These are phyloP conservation scores for Larix sibirica DNA, from an alignment of 83 land plant species.

Conservation along the genomic window DNA sequence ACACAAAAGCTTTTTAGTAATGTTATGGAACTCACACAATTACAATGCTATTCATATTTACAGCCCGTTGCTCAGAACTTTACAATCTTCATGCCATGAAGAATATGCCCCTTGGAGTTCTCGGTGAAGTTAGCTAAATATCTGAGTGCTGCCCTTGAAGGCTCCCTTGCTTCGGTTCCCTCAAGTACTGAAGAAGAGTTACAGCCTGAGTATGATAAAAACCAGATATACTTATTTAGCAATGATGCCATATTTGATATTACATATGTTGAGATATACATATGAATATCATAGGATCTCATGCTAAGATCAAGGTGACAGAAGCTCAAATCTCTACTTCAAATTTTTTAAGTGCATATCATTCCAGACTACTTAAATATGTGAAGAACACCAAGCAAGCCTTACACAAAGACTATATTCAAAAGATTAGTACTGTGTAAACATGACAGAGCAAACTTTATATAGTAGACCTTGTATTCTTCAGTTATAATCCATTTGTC, in stretches of 20 bases:
- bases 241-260: background rate
- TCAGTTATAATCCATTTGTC: background rate
- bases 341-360: background rate
- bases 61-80: background rate
- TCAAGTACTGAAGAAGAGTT: background rate
- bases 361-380: too few relatives aligned
- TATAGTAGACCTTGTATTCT: background rate
- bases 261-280: background rate
- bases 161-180: constrained; percentile 2
- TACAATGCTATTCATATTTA: constrained; percentile 11
- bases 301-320: background rate
- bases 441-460: background rate
- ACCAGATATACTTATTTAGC: background rate
- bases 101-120: background rate
- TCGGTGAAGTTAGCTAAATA: background rate
- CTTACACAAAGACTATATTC: background rate
- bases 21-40: background rate
- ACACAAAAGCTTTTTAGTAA: background rate
- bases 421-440: background rate
- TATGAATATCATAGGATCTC: background rate
- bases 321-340: background rate
- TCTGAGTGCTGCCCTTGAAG: background rate
- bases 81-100: background rate
- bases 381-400: too few relatives aligned
- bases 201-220: background rate